Conservation (phyloP, 1,139 yeast species). For the Lizanozyma gosingica region DNA sequence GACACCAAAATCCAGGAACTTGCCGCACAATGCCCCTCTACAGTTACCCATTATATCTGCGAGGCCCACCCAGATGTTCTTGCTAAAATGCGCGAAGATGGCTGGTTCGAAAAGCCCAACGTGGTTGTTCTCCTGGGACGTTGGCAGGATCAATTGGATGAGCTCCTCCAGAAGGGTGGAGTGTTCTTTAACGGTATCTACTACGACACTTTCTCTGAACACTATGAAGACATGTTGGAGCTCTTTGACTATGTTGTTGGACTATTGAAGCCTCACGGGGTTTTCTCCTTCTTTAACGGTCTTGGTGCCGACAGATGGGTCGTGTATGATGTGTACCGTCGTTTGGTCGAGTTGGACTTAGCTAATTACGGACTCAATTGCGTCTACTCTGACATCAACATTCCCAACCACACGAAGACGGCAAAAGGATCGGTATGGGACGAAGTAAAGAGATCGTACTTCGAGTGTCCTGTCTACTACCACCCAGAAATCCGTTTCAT, state of each 20-base stretch:
- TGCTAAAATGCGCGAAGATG: constrained; percentile 55
- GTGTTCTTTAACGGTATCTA: constrained; percentile 83
- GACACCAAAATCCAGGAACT: constrained; percentile 61
- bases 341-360: constrained; percentile 74
- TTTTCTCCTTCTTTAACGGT: constrained; percentile 88
- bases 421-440: constrained; percentile 50
- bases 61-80: constrained; percentile 96
- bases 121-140: constrained; percentile 76
- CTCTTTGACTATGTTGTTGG: constrained; percentile 79
- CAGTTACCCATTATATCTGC: constrained; percentile 62
- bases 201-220: constrained; percentile 91
- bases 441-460: constrained; percentile 61
- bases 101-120: constrained; percentile 73
- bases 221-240: constrained; percentile 75
- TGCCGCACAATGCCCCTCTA: constrained; percentile 35
- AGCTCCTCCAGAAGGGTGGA: constrained; percentile 50
- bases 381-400: constrained; percentile 37
- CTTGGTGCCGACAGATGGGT: constrained; percentile 92
- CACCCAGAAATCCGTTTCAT: constrained; percentile 53
- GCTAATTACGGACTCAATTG: constrained; percentile 68
- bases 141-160: constrained; percentile 80
- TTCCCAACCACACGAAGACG: constrained; percentile 27
- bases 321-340: constrained; percentile 81
- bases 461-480: constrained; percentile 62
- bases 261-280: constrained; percentile 67